phyloP scores from a whole-genome alignment of 768 basidiomycete species.

The Paxillus ammoniavirescens region DNA sequence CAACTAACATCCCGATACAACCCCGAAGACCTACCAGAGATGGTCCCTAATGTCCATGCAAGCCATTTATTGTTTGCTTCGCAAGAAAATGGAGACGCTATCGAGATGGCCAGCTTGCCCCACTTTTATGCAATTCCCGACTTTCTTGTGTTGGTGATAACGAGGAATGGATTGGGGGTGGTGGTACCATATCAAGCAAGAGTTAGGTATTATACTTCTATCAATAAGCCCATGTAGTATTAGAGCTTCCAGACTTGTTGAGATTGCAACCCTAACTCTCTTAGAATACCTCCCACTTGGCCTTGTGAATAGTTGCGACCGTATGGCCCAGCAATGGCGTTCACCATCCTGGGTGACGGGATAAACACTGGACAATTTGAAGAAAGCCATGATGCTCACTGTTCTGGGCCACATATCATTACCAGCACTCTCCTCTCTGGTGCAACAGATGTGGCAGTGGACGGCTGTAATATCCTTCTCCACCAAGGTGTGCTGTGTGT shows the following conservation, averaged over 20 bases:
- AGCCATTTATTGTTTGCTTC: background rate
- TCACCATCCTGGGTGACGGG: conserved; percentile 59
- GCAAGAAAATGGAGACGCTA: background rate
- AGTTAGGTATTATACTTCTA: background rate
- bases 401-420: conserved; percentile 82
- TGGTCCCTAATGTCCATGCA: background rate
- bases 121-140: background rate
- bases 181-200: background rate
- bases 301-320: conserved; percentile 79
- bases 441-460: conserved; percentile 1
- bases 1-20: background rate
- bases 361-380: background rate
- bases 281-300: conserved; percentile 61
- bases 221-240: background rate
- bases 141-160: background rate
- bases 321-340: conserved; percentile 70
- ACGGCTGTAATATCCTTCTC: conserved; percentile 19
- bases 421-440: conserved; percentile 53
- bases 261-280: conserved; percentile 58
- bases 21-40: background rate
- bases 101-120: background rate
- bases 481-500: conserved; percentile 30
- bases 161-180: background rate
- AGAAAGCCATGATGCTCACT: conserved; percentile 43
- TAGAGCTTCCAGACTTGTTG: conserved; percentile 71